phyloP scores from a whole-genome alignment of 2,329 filamentous ascomycete species.

The Fusarium ambrosium region DNA sequence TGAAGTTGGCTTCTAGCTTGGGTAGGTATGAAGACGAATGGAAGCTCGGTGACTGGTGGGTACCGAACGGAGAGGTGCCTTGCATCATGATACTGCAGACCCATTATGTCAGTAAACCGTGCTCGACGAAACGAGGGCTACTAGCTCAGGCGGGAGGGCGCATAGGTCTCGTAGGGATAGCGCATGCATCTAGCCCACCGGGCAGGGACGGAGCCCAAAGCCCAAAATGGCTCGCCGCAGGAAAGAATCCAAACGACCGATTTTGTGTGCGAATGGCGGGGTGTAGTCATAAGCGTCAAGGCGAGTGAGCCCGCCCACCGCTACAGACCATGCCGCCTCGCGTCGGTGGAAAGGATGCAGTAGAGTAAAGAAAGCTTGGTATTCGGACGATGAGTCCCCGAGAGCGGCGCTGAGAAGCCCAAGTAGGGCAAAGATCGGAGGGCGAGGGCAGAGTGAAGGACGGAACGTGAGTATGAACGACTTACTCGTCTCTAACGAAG shows the following conservation, averaged over 20 bases:
- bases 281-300: constrained; percentile 4
- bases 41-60: constrained; percentile 90
- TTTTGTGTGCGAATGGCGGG: constrained; percentile 6
- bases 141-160: constrained; percentile 12
- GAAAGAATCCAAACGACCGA: constrained; percentile 22
- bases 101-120: constrained; percentile 39
- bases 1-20: constrained; percentile 96
- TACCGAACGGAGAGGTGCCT: constrained; percentile 89
- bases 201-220: constrained; percentile 32
- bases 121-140: constrained; percentile 13
- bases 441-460: constrained; percentile 4
- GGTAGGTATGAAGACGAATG: constrained; percentile 97
- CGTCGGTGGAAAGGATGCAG: background rate
- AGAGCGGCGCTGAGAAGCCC: constrained; percentile 3
- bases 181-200: constrained; percentile 28
- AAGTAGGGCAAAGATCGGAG: constrained; percentile 25
- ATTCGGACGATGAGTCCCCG: background rate
- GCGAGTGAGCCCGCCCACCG: background rate
- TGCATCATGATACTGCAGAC: constrained; percentile 87
- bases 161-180: constrained; percentile 27
- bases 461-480: constrained; percentile 42
- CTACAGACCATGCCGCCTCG: background rate
- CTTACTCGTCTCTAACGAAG: constrained; percentile 98
- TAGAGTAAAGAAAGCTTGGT: background rate
- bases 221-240: constrained; percentile 43